Evolutionary conservation across 2,329 filamentous ascomycete species (phyloP).

Genomic region (Thelonectria rubi): DNA sequence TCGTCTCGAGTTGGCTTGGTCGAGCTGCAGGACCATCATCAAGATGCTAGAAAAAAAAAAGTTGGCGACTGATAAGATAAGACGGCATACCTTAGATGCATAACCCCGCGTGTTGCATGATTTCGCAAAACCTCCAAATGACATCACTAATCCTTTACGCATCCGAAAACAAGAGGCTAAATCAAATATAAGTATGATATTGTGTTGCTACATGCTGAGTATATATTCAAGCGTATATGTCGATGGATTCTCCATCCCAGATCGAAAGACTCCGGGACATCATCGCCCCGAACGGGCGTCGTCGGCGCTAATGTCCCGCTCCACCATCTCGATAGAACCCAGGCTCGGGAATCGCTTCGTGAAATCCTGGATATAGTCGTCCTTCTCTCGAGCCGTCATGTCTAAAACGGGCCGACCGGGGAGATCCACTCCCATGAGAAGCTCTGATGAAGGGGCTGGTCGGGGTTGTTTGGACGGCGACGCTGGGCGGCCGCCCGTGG

Average conservation of each 20-base stretch:
- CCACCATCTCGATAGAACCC: slow-evolving; percentile 87
- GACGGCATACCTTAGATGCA: slow-evolving; percentile 32
- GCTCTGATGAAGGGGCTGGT: slow-evolving; percentile 44
- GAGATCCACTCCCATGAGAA: slow-evolving; percentile 56
- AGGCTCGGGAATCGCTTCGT: slow-evolving; percentile 88
- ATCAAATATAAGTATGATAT: slow-evolving; percentile 12
- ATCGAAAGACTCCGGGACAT: slow-evolving; percentile 19
- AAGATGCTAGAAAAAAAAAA: slow-evolving; percentile 40
- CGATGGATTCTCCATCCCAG: slow-evolving; percentile 22
- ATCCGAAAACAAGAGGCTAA: slow-evolving; percentile 2
- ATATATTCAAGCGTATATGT: slow-evolving; percentile 40
- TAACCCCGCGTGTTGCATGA: slow-evolving; percentile 33
- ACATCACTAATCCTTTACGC: slow-evolving; percentile 7
- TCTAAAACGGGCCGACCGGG: slow-evolving; percentile 60
- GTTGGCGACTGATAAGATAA: slow-evolving; percentile 48
- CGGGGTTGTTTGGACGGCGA: slow-evolving; percentile 57
- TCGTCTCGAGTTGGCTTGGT: slow-evolving; percentile 13
- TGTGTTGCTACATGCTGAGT: slow-evolving; percentile 35
- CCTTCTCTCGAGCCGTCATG: slow-evolving; percentile 66
- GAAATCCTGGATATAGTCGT: slow-evolving; percentile 76
- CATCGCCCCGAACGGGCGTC: slow-evolving; percentile 44
- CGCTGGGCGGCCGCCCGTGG: slow-evolving; percentile 52
- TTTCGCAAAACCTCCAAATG: neutral
- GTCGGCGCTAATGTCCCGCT: slow-evolving; percentile 63
- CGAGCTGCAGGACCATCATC: slow-evolving; percentile 11